Percentiles rank a stretch among this genome's conserved stretches.
phyloP scores from a whole-genome alignment of 257 asterid species.

The Oldenlandia corymbosa region DNA sequence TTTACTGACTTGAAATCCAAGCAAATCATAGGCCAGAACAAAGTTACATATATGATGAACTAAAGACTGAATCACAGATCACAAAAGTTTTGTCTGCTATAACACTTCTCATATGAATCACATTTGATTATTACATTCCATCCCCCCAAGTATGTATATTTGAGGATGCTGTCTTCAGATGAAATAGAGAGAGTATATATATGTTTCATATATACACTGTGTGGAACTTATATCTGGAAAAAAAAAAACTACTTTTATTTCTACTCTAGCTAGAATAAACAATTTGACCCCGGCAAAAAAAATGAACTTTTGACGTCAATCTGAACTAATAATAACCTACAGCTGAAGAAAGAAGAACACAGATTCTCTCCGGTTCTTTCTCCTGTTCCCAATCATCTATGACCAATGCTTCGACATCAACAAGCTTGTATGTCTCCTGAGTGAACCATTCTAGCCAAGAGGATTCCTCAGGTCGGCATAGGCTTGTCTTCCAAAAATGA shows the following conservation, averaged over 20 bases:
- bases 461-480: conserved; percentile 40
- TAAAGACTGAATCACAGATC: too few species aligned
- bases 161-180: conserved; percentile 1
- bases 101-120: too few species aligned
- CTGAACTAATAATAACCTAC: neutral
- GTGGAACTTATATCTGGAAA: neutral
- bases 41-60: neutral
- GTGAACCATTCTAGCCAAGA: conserved; percentile 2
- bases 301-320: neutral
- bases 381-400: neutral
- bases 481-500: conserved; percentile 71
- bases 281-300: neutral
- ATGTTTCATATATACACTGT: neutral
- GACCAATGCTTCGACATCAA: neutral
- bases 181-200: neutral
- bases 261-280: neutral
- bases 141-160: neutral
- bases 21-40: too few species aligned
- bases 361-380: conserved; percentile 9
- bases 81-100: conserved; percentile 6
- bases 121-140: neutral
- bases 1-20: too few species aligned
- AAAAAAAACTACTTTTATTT: neutral
- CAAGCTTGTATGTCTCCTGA: neutral
- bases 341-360: neutral